A percentile compares a stretch with the other conserved stretches of the same genome.
Evolutionary conservation across 2,329 filamentous ascomycete species (phyloP).

Genomic region (Hymenoscyphus fructigenus): DNA sequence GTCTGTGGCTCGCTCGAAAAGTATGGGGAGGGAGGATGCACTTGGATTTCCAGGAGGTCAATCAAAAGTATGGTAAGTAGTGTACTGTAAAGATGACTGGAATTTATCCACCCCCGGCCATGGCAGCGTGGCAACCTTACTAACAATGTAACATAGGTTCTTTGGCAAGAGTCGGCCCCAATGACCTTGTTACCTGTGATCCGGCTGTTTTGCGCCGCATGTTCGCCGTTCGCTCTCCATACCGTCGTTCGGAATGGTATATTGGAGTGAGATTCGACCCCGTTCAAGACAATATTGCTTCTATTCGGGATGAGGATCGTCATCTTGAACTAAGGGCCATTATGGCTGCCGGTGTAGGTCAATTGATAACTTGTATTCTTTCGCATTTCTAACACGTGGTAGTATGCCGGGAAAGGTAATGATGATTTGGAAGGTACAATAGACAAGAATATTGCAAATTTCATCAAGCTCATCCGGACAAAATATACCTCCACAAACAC

Average conservation of each 20-base stretch:
- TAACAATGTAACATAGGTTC: conserved; percentile 1
- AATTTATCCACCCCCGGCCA: background rate
- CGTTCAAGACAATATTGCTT: conserved; percentile 53
- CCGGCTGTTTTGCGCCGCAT: conserved; percentile 25
- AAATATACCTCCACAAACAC: conserved; percentile 47
- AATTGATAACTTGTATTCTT: background rate
- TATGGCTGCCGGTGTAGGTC: conserved; percentile 49
- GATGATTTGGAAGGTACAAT: conserved; percentile 48
- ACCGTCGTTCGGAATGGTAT: conserved; percentile 35
- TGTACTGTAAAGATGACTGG: too few relatives aligned
- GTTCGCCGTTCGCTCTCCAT: conserved; percentile 25
- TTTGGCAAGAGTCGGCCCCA: conserved; percentile 30
- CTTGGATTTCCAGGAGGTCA: conserved; percentile 19
- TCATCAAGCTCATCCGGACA: conserved; percentile 49
- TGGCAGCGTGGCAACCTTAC: background rate
- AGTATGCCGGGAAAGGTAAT: conserved; percentile 56
- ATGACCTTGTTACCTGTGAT: conserved; percentile 29
- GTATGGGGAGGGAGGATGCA: conserved; percentile 20
- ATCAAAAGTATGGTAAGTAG: conserved; percentile 25
- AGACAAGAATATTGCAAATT: conserved; percentile 46
- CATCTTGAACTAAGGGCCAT: conserved; percentile 47
- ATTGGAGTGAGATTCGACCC: conserved; percentile 51
- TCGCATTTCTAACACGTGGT: conserved; percentile 2
- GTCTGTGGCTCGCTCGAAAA: conserved; percentile 22
- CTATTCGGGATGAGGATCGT: conserved; percentile 46